These are phyloP conservation scores for Cyanidium caldarium DNA, from an alignment of 23 red algal genomes.

Conservation along the genomic window DNA sequence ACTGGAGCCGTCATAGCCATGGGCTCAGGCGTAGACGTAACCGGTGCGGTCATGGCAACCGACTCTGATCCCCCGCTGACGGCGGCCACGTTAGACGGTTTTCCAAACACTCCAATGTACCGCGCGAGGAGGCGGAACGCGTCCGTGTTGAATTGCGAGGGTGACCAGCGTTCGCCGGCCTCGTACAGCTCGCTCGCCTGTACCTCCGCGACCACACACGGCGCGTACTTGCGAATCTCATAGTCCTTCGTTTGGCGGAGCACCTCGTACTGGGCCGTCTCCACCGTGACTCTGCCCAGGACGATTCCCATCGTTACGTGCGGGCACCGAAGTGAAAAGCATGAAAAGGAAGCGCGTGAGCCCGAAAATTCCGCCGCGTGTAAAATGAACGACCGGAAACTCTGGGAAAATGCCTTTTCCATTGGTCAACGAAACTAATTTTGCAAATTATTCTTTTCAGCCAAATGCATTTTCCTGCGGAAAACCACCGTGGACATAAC, in stretches of 20 bases:
- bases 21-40: constrained; percentile 7
- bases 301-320: constrained; percentile 22
- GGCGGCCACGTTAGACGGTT: constrained; percentile 26
- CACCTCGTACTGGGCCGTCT: constrained; percentile 51
- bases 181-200: constrained; percentile 6
- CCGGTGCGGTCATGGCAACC: constrained; percentile 75
- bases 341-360: too few species aligned
- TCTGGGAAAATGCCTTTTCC: too few species aligned
- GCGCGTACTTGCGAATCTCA: constrained; percentile 53
- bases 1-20: neutral
- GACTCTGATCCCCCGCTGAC: neutral
- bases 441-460: too few species aligned
- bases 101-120: constrained; percentile 86
- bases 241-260: constrained; percentile 24
- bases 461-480: too few species aligned
- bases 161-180: neutral
- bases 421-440: too few species aligned
- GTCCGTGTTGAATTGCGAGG: constrained; percentile 18
- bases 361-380: too few species aligned
- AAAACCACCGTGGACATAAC: too few species aligned
- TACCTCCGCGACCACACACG: constrained; percentile 36
- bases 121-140: constrained; percentile 59
- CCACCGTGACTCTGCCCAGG: constrained; percentile 46
- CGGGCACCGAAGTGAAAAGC: too few species aligned
- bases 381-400: too few species aligned